phyloP scores from a whole-genome alignment of 1,139 yeast species.

The Saccharomyces hybrid region DNA sequence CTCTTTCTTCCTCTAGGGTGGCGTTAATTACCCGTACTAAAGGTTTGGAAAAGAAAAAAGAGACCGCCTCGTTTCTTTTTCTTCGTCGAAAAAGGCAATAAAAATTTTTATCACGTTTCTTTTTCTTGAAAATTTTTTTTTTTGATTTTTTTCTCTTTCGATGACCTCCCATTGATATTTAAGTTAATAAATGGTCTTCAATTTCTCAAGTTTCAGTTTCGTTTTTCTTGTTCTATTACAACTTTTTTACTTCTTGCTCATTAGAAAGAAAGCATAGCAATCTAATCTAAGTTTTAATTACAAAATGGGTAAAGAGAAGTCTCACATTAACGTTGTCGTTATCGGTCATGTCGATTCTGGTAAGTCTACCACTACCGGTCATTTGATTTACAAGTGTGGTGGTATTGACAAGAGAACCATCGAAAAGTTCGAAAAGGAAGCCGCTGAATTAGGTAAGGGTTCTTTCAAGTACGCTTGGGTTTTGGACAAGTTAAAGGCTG shows the following conservation, averaged over 20 bases:
- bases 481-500: slow-evolving; percentile 91
- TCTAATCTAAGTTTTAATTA: neutral
- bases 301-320: slow-evolving; percentile 72
- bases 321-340: slow-evolving; percentile 96
- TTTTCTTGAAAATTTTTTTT: slow-evolving; percentile 3
- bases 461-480: slow-evolving; percentile 99
- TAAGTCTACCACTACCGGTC: slow-evolving; percentile 98
- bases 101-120: neutral
- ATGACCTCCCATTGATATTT: slow-evolving; percentile 1
- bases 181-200: neutral
- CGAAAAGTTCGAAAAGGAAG: slow-evolving; percentile 98
- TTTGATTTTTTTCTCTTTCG: neutral
- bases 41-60: neutral
- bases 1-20: neutral
- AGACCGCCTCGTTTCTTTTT: neutral
- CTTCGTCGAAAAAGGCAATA: neutral
- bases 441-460: slow-evolving; percentile 97
- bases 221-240: neutral
- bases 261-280: neutral
- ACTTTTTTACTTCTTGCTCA: neutral
- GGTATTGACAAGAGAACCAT: slow-evolving; percentile 95
- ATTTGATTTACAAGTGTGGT: slow-evolving; percentile 92
- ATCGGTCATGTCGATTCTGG: slow-evolving; percentile 99
- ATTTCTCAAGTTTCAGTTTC: neutral
- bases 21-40: neutral